Evolutionary conservation across 2,329 filamentous ascomycete species (phyloP), one percentile per base, ranked within the genome.

Genomic region (Bimuria novae-zelandiae): DNA sequence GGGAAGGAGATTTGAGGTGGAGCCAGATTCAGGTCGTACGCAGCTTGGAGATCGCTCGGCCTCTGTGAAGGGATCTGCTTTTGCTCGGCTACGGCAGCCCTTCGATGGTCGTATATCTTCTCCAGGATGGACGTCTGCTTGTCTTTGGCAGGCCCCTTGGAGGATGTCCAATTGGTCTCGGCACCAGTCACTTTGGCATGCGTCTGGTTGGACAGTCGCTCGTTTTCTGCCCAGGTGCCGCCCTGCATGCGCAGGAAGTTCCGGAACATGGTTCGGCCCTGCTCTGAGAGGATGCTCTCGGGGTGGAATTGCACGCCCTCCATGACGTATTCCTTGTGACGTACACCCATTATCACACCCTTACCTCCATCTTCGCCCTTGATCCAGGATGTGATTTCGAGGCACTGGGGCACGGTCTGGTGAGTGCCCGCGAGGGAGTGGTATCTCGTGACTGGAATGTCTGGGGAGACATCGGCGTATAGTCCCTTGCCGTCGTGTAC

Each of bases 221-320:
- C 82, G 64, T 93, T 93, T 67, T 92, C 91, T 46, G 84, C 84
- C 94, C 94, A 99, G 42, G 92, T 97, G 21, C 94, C 94, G 17
- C 91, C 90, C 63, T 88, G 89, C 82, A 96, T 87, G 52, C 82
- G 82, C 55, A 99, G 77, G 73, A 99, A 99, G 75, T 97, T 99
- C 69, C 86, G 87, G 70, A 99, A 84, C 90, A 99, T 97, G 30
- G 83, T 77, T 30, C 92, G 87, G 3, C 95, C 94, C 53, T 94
- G 86, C 40, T 89, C 91, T 0, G 93, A 97, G 46, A 99, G 78
- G 52, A 99, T 99, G 72, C 93, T 97, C 76, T 99, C 94, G 0
- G 94, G 94, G 64, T 99, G 94, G 65, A 97, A 99, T 70, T 99
- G 94, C 14, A 99, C 94, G 35, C 92, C 94, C 74, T 99, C 94